Base-by-base conservation (phyloP, 495 filamentous ascomycete species). In the Oidiodendron maius region DNA sequence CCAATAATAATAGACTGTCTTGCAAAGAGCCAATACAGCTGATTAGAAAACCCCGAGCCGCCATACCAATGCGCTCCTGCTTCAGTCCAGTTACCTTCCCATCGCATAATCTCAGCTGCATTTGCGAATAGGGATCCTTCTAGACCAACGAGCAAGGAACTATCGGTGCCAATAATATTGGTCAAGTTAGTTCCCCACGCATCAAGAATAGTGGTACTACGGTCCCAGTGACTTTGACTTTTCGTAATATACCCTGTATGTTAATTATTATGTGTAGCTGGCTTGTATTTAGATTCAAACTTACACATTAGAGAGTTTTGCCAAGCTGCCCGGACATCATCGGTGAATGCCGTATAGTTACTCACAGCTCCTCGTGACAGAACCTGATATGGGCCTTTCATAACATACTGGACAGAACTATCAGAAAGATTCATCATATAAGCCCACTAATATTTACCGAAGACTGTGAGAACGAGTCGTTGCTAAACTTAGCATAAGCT, bases 81-180 rank as follows among this genome's bases (percentile, higher is more conserved):
- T 38, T 71, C 67, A 5, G 55, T 52, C 65, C 67, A 67, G 20
- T 57, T 52, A 3, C 62, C 63, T 48, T 68, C 64, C 61, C 63
- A 67, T 8, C 63, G 58, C 61, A 70, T 65, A 3, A 70, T 67
- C 49, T 66, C 64, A 1, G 63, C 64, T 3, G 67, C 66, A 38
- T 66, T 66, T n/a, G 55, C 61, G 37, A 71, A 62, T 16, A 63
- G 26, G 24, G 61, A 52, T 11, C 65, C 66, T 18, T 68, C 64
- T 2, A 66, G 42, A 1, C 57, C 67, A 8, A 67, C 50, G 16
- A 65, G 30, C 6, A 70, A 58, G 2, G 61, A 62, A 3, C 44
- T 49, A 40, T 61, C 66, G 23, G 51, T 65, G 6, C 66, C 65
- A 40, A 60, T 60, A 26, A 67, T 61, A 46, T 58, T 46, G 10